phyloP scores from a whole-genome alignment of 2,329 filamentous ascomycete species.

The Exophiala spinifera region DNA sequence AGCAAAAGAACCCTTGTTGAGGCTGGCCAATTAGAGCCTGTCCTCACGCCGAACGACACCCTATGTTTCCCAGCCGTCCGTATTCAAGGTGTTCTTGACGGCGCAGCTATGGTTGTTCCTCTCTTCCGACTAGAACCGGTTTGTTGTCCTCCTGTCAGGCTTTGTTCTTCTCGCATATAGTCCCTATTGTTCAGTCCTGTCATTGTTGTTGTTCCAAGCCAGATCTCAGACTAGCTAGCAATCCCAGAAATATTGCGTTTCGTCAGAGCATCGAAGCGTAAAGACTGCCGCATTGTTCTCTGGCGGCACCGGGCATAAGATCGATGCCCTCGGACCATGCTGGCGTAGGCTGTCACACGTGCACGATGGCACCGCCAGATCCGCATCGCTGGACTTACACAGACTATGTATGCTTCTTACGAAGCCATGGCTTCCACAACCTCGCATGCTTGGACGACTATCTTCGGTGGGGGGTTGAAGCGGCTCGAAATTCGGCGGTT shows the following conservation, averaged over 20 bases:
- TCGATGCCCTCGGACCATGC: slow-evolving; percentile 16
- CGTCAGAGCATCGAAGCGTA: too few species aligned
- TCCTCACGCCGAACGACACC: neutral
- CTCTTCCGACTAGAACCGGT: neutral
- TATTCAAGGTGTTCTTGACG: slow-evolving; percentile 8
- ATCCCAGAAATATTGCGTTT: neutral
- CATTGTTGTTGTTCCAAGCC: neutral
- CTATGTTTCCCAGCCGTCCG: slow-evolving; percentile 17
- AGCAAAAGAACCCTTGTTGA: slow-evolving; percentile 4
- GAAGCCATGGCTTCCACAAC: slow-evolving; percentile 27
- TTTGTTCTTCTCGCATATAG: slow-evolving; percentile 3
- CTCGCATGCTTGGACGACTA: slow-evolving; percentile 23
- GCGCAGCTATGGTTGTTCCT: slow-evolving; percentile 1
- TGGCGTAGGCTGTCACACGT: slow-evolving; percentile 18
- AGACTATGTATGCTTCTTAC: slow-evolving; percentile 26
- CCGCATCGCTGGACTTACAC: slow-evolving; percentile 26
- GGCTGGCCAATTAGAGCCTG: slow-evolving; percentile 1
- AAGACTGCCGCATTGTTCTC: neutral
- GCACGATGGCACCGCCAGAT: slow-evolving; percentile 26
- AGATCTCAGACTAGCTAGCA: neutral
- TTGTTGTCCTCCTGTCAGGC: neutral
- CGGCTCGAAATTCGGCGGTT: slow-evolving; percentile 7
- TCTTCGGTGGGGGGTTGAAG: slow-evolving; percentile 24
- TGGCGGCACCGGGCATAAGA: slow-evolving; percentile 1
- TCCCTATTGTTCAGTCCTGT: neutral